Evolutionary conservation across 306 rosid species (phyloP).

Genomic region (Corylus heterophylla): DNA sequence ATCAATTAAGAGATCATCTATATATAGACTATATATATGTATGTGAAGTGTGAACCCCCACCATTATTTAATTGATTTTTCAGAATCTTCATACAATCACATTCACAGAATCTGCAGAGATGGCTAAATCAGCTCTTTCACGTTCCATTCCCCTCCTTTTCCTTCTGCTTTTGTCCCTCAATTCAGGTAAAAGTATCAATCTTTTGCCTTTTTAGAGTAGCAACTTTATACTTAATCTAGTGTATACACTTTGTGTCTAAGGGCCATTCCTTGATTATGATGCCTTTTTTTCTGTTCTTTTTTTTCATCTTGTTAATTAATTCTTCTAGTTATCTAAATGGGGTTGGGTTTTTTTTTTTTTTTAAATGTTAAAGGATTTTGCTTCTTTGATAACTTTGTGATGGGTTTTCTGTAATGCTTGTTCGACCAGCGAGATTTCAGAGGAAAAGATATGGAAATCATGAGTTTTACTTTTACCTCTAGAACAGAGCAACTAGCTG

Average conservation of each 20-base stretch:
- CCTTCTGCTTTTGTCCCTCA: slow-evolving; percentile 28
- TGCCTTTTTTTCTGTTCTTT: too few species aligned
- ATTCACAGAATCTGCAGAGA: neutral
- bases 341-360: neutral
- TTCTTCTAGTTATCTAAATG: neutral
- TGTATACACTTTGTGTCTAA: too few species aligned
- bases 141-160: slow-evolving; percentile 15
- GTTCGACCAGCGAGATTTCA: neutral
- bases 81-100: neutral
- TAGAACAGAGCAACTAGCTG: too few species aligned
- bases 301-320: neutral
- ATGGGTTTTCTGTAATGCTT: neutral
- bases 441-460: neutral
- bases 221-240: neutral
- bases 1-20: slow-evolving; percentile 6
- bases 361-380: neutral
- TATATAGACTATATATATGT: neutral
- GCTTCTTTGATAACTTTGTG: neutral
- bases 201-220: neutral
- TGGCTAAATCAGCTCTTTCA: slow-evolving; percentile 31
- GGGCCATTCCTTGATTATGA: too few species aligned
- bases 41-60: neutral
- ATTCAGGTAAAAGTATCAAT: slow-evolving; percentile 19
- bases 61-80: slow-evolving; percentile 9
- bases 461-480: neutral